phyloP scores from a whole-genome alignment of 805 yeast species.

The Spathaspora arborariae region DNA sequence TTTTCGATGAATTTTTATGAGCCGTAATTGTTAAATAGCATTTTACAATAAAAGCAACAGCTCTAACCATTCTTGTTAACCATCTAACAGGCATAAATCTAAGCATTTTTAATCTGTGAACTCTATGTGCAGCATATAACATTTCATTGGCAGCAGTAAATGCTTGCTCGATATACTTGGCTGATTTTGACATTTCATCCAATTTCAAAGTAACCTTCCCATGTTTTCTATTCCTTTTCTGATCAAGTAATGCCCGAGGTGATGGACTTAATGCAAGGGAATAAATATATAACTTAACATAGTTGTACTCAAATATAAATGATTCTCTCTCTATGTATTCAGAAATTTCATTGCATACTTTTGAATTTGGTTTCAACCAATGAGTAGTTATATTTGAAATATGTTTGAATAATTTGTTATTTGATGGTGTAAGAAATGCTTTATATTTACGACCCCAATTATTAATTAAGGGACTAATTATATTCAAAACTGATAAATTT shows the following conservation, averaged over 20 bases:
- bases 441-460: slow-evolving; percentile 72
- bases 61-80: slow-evolving; percentile 80
- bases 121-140: slow-evolving; percentile 63
- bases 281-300: slow-evolving; percentile 78
- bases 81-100: slow-evolving; percentile 89
- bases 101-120: slow-evolving; percentile 60
- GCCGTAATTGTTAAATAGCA: slow-evolving; percentile 67
- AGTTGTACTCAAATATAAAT: slow-evolving; percentile 76
- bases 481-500: slow-evolving; percentile 65
- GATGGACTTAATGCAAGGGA: slow-evolving; percentile 68
- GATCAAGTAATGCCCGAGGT: slow-evolving; percentile 15
- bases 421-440: slow-evolving; percentile 49
- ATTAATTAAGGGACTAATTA: slow-evolving; percentile 72
- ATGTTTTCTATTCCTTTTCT: slow-evolving; percentile 11
- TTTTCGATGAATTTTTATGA: slow-evolving; percentile 26
- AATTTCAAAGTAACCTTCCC: slow-evolving; percentile 40
- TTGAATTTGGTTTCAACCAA: slow-evolving; percentile 27
- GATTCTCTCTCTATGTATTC: slow-evolving; percentile 60
- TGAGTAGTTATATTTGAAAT: slow-evolving; percentile 19
- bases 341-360: slow-evolving; percentile 34
- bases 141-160: slow-evolving; percentile 81
- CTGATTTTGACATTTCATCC: slow-evolving; percentile 68
- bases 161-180: slow-evolving; percentile 77
- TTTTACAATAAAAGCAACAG: slow-evolving; percentile 87
- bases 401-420: slow-evolving; percentile 33